Conservation (phyloP, 495 filamentous ascomycete species). For the Podospora pseudocomata region DNA sequence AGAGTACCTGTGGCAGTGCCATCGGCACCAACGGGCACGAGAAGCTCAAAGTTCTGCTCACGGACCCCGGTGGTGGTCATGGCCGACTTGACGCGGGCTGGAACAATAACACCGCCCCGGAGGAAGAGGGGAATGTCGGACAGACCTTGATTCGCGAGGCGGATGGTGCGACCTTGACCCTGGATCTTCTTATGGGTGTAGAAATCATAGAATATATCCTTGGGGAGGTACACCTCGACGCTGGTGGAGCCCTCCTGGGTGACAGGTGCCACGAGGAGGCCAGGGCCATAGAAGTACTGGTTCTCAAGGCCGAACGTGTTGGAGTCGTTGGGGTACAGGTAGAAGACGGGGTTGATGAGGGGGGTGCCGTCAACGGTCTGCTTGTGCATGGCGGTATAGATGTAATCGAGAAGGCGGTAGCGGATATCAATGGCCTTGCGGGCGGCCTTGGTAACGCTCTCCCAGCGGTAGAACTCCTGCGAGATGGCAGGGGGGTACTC, state of each 20-base stretch:
- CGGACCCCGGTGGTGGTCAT: conserved; percentile 70
- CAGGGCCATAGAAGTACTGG: conserved; percentile 65
- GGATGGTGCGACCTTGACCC: conserved; percentile 53
- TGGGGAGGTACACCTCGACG: conserved; percentile 69
- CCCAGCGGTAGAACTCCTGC: conserved; percentile 81
- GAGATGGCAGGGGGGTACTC: conserved; percentile 38
- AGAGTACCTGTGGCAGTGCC: conserved; percentile 42
- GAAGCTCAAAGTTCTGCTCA: conserved; percentile 61
- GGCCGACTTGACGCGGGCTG: conserved; percentile 56
- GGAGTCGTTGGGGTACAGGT: conserved; percentile 63
- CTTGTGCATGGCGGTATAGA: conserved; percentile 69
- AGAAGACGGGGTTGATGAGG: conserved; percentile 65
- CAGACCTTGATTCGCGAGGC: conserved; percentile 51
- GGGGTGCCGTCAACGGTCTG: conserved; percentile 69
- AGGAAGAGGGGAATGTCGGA: conserved; percentile 72
- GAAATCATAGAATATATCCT: conserved; percentile 77
- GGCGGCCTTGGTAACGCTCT: conserved; percentile 60
- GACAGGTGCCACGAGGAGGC: conserved; percentile 71
- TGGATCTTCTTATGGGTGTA: conserved; percentile 56
- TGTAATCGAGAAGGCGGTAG: conserved; percentile 74
- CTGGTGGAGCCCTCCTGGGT: conserved; percentile 58
- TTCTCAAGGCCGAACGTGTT: conserved; percentile 57
- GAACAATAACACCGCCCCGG: conserved; percentile 66
- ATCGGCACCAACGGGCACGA: conserved; percentile 58
- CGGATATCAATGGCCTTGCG: conserved; percentile 69